Conservation (phyloP, 2,329 filamentous ascomycete species). For the Rhytidhysteron rufulum region DNA sequence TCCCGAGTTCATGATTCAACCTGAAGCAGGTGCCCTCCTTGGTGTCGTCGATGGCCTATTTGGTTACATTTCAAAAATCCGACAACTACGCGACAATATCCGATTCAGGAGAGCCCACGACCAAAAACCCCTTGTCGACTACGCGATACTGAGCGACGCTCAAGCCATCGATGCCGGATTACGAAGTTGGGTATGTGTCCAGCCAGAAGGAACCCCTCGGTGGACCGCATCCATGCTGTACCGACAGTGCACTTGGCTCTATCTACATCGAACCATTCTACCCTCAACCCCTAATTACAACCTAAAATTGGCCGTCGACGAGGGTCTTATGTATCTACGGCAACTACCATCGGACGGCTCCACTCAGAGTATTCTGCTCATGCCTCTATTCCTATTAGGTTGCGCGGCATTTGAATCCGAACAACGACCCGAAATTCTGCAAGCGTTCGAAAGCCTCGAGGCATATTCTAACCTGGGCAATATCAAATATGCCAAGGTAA, state of each 20-base stretch:
- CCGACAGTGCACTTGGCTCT: conserved; percentile 61
- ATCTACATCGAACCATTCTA: conserved; percentile 59
- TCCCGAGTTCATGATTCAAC: conserved; percentile 52
- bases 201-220: conserved; percentile 49
- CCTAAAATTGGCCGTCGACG: conserved; percentile 55
- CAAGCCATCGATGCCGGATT: conserved; percentile 73
- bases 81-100: conserved; percentile 70
- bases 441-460: conserved; percentile 53
- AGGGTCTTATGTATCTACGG: conserved; percentile 55
- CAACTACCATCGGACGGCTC: conserved; percentile 52
- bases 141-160: conserved; percentile 67
- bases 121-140: conserved; percentile 67
- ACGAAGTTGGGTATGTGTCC: conserved; percentile 66
- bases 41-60: conserved; percentile 83
- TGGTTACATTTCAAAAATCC: conserved; percentile 73
- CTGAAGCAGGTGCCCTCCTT: conserved; percentile 60
- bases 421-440: conserved; percentile 54
- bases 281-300: conserved; percentile 53
- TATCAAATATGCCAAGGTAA: conserved; percentile 52
- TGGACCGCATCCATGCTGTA: conserved; percentile 58
- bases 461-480: conserved; percentile 56
- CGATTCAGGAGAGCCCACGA: conserved; percentile 61
- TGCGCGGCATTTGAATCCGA: conserved; percentile 55
- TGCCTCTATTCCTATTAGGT: conserved; percentile 59
- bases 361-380: conserved; percentile 57